These are phyloP conservation scores for Cladosporium sp. DNA, from an alignment of 2,329 filamentous ascomycete species.

Conservation along the genomic window DNA sequence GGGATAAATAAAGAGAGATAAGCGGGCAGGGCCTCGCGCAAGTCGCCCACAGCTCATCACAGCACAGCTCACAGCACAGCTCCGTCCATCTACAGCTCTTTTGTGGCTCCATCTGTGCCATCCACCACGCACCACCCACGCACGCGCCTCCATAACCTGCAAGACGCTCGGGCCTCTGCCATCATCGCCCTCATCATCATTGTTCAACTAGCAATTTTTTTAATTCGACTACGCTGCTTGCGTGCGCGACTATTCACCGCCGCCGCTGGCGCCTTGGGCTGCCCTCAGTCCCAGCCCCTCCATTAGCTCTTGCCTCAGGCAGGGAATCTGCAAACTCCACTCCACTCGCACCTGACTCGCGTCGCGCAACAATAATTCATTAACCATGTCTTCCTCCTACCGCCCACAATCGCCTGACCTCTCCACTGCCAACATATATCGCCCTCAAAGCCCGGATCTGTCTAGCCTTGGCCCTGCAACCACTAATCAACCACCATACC, in stretches of 20 bases:
- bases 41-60: neutral
- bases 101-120: neutral
- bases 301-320: slow-evolving; percentile 8
- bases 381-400: slow-evolving; percentile 15
- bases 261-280: neutral
- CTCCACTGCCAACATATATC: slow-evolving; percentile 44
- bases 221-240: neutral
- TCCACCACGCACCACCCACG: neutral
- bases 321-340: neutral
- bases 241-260: neutral
- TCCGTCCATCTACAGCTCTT: neutral
- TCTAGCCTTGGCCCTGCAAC: slow-evolving; percentile 34
- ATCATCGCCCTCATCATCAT: neutral
- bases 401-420: slow-evolving; percentile 20
- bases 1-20: slow-evolving; percentile 10
- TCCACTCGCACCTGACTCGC: slow-evolving; percentile 14
- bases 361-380: slow-evolving; percentile 18
- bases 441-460: slow-evolving; percentile 44
- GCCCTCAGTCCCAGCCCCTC: neutral
- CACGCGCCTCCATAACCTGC: neutral
- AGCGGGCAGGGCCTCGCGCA: neutral
- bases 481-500: slow-evolving; percentile 28
- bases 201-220: neutral
- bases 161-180: neutral
- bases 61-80: too few relatives aligned